Base-by-base conservation (phyloP, 768 basidiomycete genomes). In the Glaciozyma antarctica region DNA sequence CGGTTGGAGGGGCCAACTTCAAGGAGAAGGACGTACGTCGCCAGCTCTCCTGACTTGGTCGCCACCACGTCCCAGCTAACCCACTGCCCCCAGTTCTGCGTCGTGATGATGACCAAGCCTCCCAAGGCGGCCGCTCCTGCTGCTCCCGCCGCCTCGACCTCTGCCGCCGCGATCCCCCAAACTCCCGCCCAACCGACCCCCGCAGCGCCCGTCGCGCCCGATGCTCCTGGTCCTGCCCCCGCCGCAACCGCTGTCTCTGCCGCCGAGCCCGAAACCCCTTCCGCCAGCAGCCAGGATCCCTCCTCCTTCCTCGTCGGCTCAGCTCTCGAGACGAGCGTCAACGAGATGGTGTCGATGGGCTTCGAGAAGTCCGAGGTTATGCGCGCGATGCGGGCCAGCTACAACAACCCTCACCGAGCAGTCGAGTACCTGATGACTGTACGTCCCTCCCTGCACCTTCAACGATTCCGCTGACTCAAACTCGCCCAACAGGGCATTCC, bases 391-490 rank as follows among this genome's bases (percentile, higher is more conserved):
- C 81, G 90, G 65, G 95, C 93, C 32, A 92, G 89, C 75, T 99
- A 83, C 79, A 99, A 99, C 78, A 98, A 99, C 78, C 88, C 95
- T 12, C 92, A 98, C 72, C 83, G 95, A 38, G 95, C 95, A 10
- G 94, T 91, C n/a, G 95, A 99, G 76, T 99, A 99, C 77, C 79
- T 99, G 62, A 86, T 98, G 84, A 94, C 75, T 66, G 94, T 70
- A 24, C 51, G 69, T 55, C 3, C 2, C 38, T 19, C 15, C 49
- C 52, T 49, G 60, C 70, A 67, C 63, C 62, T 62, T 32, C 28
- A 26, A n/a, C n/a, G n/a, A n/a, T n/a, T n/a, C n/a, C n/a, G 38
- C 62, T 63, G 63, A 26, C 13, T 19, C 22, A 0, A 5, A 34
- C 9, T 38, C 55, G 4, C 21, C 2, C 24, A 3, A 51, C 63